Evolutionary conservation across 495 filamentous ascomycete genomes (phyloP).

Genomic region (Bombardia bombarda): DNA sequence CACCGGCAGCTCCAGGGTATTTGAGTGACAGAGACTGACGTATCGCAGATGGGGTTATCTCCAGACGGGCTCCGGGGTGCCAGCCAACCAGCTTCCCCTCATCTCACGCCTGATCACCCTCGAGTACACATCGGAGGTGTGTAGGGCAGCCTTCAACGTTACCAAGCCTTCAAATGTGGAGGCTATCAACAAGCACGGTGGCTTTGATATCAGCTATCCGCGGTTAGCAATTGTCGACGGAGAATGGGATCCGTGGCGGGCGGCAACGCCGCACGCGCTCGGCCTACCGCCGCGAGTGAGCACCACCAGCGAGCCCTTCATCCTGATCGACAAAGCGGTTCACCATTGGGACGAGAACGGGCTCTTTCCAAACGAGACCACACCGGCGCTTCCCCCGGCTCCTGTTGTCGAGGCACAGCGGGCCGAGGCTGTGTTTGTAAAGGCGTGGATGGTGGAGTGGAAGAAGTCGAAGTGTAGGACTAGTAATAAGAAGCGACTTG

Average conservation of each 20-base stretch:
- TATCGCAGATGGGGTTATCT: constrained; percentile 59
- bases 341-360: constrained; percentile 74
- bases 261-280: constrained; percentile 53
- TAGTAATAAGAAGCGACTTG: neutral
- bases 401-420: constrained; percentile 47
- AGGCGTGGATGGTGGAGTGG: constrained; percentile 58
- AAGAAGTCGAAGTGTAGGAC: constrained; percentile 9
- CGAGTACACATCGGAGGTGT: constrained; percentile 44
- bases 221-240: constrained; percentile 63
- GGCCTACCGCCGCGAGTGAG: constrained; percentile 37
- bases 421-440: constrained; percentile 50
- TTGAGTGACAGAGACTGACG: neutral
- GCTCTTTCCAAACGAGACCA: constrained; percentile 52
- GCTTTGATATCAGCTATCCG: constrained; percentile 54
- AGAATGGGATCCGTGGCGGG: constrained; percentile 62
- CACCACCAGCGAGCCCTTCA: constrained; percentile 52
- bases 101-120: constrained; percentile 57
- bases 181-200: constrained; percentile 60
- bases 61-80: constrained; percentile 56
- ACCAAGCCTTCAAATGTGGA: constrained; percentile 44
- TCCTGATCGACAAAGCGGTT: constrained; percentile 53
- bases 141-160: constrained; percentile 56
- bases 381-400: constrained; percentile 41
- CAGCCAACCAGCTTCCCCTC: constrained; percentile 48
- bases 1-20: neutral